Evolutionary conservation across 106 monocot species (phyloP), one percentile per base, ranked within the genome.

Genomic region (Acorus gramineus): DNA sequence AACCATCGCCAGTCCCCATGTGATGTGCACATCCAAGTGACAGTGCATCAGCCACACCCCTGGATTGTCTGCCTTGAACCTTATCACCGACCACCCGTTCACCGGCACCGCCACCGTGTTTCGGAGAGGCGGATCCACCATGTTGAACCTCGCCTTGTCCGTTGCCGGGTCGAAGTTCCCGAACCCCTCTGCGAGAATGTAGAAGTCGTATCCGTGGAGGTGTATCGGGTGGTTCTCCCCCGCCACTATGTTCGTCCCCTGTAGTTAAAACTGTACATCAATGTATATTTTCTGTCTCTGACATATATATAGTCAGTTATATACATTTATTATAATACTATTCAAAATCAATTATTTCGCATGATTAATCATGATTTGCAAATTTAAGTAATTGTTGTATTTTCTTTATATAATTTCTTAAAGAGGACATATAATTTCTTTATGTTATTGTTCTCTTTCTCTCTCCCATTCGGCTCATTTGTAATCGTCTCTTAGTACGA

Each of bases 11-110:
- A 81, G 52, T 2, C 81, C 81, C 81, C 81, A 81, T 9, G 63
- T 76, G 9, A 76, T 72, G 50, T 81, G 81, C 47, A 64, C 64
- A 8, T 81, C 77, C 46, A 81, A 52, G 69, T 81, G 76, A 63
- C 76, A 81, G 47, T 81, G 80, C 80, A 81, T 68, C 45, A 81
- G 59, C 80, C 80, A 75, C 4, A 69, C 75, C 44, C 80, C 80
- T 0, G 77, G 77, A 42, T 78, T 78, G 11, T 79, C 69, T 0
- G 65, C 70, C 43, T 74, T 56, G 49, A 70, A 80, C 55, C 75
- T n/a, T 7, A 80, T 71, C 7, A 65, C 80, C 2, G 70, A 71
- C 80, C 80, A 80, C 12, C 80, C 80, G 9, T 63, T 70, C 11
- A 69, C 71, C 14, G 76, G 80, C 46, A 81, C 76, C 13, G 42